phyloP scores from a whole-genome alignment of 768 basidiomycete genomes.

The Mycena filopes region DNA sequence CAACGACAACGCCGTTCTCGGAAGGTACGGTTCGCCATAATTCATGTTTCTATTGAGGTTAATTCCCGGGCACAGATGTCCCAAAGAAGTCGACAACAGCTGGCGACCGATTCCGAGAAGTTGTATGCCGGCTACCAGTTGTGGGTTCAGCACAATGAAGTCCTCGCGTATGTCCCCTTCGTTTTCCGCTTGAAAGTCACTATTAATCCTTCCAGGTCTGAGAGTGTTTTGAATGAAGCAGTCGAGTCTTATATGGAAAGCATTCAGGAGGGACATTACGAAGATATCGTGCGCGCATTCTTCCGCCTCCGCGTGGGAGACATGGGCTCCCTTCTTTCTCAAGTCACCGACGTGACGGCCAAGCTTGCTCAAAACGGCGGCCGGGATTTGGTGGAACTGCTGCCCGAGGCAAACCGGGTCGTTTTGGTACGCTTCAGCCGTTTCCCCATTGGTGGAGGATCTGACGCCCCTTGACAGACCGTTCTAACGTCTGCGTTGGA shows the following conservation, averaged over 20 bases:
- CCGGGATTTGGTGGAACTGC: slow-evolving; percentile 53
- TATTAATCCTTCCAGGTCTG: slow-evolving; percentile 13
- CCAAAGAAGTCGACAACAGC: slow-evolving; percentile 76
- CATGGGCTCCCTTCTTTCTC: slow-evolving; percentile 74
- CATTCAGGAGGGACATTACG: slow-evolving; percentile 62
- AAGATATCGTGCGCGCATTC: slow-evolving; percentile 87
- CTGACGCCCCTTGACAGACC: slow-evolving; percentile 57
- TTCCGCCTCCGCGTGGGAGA: slow-evolving; percentile 78
- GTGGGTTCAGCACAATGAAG: slow-evolving; percentile 81
- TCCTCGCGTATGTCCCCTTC: slow-evolving; percentile 61
- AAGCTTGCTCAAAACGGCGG: slow-evolving; percentile 55
- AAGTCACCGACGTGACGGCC: slow-evolving; percentile 62
- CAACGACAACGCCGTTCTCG: slow-evolving; percentile 83
- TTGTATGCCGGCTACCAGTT: slow-evolving; percentile 83
- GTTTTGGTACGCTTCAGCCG: slow-evolving; percentile 66
- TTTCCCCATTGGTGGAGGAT: slow-evolving; percentile 10
- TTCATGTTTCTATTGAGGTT: background rate
- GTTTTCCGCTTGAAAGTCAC: background rate
- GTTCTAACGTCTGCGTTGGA: slow-evolving; percentile 78
- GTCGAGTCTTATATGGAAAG: slow-evolving; percentile 77
- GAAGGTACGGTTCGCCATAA: slow-evolving; percentile 57
- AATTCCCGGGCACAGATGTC: slow-evolving; percentile 67
- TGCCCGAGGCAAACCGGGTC: slow-evolving; percentile 77
- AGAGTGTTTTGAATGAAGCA: slow-evolving; percentile 79
- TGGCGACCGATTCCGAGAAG: slow-evolving; percentile 89